Base-by-base conservation (phyloP, 352 stramenopile genomes). In the Pythium brachiatum region DNA sequence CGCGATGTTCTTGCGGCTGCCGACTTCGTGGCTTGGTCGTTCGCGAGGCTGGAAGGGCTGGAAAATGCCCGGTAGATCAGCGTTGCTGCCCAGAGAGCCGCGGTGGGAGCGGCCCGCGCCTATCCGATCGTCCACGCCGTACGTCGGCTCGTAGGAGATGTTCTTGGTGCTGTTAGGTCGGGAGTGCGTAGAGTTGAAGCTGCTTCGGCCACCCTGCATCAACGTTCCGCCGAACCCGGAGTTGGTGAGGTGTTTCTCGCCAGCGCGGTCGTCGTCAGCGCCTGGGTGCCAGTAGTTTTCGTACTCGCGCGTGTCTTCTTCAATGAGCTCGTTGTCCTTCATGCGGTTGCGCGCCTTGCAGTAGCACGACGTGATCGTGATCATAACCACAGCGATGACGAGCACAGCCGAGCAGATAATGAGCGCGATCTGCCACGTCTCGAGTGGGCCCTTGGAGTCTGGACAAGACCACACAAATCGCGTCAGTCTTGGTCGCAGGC, bases 341-440 rank as follows among this genome's bases (percentile, higher is more conserved):
- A 69, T 69, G 18, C 50, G 27, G 34, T 64, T 61, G 29, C 62
- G 55, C 6, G 67, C 46, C 51, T 70, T 70, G 64, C 67, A 74
- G 54, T 70, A 74, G 55, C 67, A 74, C 46, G 62, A 70, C 31
- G 66, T 56, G 39, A 71, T 63, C 13, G 64, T 52, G 21, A 71
- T 60, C 52, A 71, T 56, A 11, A 56, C 63, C 6, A 70, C 63
- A 41, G 31, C 53, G 32, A 70, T 64, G 29, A 64, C 63, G 26
- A 70, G 51, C 25, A 68, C 54, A 25, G 26, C 38, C 26, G 58
- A 71, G 59, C 64, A 71, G 25, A 71, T 71, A n/a, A 71, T 68
- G 36, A 71, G 36, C 36, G 60, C 57, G 55, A 74, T 70, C 32
- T 74, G 67, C 67, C 67, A 74, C 31, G 57, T 74, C 34, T 31